Base-by-base conservation (phyloP, 2,329 filamentous ascomycete genomes). In the Daldinia sp. region DNA sequence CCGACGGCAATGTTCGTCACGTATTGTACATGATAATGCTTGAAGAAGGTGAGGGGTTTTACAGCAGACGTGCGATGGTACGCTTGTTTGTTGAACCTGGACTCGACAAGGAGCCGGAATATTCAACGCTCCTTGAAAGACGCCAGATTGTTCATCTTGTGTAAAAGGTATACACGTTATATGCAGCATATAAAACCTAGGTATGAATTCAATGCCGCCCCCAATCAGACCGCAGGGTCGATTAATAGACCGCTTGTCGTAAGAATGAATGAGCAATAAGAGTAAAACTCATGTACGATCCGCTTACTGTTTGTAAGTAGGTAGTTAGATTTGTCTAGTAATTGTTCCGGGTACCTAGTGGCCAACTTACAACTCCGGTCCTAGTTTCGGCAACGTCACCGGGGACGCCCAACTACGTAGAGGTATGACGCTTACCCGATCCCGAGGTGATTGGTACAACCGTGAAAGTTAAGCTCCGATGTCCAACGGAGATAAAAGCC, bases 11-110 rank as follows among this genome's bases (percentile, higher is more conserved):
- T 4, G 26, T 30, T 12, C 46, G 46, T 33, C 26, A 51, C 4
- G n/a, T 51, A n/a, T 15, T 51, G 13, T 51, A 51, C 4, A 30
- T 30, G 26, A 33, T 50, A 18, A 51, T 51, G 46, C 28, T 51
- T 30, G 26, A 51, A 33, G 46, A 26, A 12, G 26, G 10, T 0
- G 6, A 13, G 15, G 46, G 26, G 7, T 18, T 7, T 15, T 33
- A 18, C 1, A 51, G 46, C 46, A 26, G 46, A 26, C 26, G 26
- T 33, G 9, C 15, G 15, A 30, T 33, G 26, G 26, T 33, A 33
- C 46, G 26, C 26, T 33, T 51, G n/a, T 33, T 51, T 51, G 46
- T 51, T 12, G 46, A 51, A 33, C 46, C 15, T 33, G 15, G 26
- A 18, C 6, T 33, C 6, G 26, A 33, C 15, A 33, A 50, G 13